Evolutionary conservation across 2,329 filamentous ascomycete species (phyloP), one percentile per base, ranked within the genome.

Genomic region (Diaporthe amygdali): DNA sequence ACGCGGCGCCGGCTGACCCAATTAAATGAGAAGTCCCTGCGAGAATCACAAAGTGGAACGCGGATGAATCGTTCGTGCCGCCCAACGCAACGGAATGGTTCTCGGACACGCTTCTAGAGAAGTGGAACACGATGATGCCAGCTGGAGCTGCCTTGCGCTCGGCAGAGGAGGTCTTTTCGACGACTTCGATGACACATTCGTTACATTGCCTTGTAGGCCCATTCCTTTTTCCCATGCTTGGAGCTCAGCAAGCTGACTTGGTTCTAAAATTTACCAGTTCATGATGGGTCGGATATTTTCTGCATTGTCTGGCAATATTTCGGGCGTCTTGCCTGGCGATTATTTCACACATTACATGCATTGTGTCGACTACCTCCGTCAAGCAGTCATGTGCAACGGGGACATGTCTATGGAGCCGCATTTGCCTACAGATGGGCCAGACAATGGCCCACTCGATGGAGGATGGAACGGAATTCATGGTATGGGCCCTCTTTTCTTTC

Each of bases 121-220:
- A 75, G 54, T 84, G 83, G 83, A 83, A 82, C 66, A 78, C 80
- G 8, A 66, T 84, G 12, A 78, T 84, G 80, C 83, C 83, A 6
- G 56, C 52, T 39, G 49, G 49, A 46, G 51, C 59, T 52, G 59
- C 71, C 25, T 54, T 56, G 10, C 68, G 68, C 15, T 67, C 47
- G 39, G 17, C 25, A 17, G 59, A 67, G 54, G 71, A 79, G 72
- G 81, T 79, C 1, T 82, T 82, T 51, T 83, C 82, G 70, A 83
- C 82, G 2, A 83, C 81, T 2, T 81, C 82, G 4, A 79, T 82
- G 73, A 83, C 82, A 12, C 82, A 83, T 73, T 81, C 83, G 73
- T 74, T 83, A 37, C 82, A 83, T 70, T 84, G 82, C 66, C 77
- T 84, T 0, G 81, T 83, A 74, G 69, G 80, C 67, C 34, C 20